A percentile compares a stretch with the other conserved stretches of the same genome.
These are phyloP conservation scores for Ocimum tenuiflorum DNA, from an alignment of 257 asterid species.

Conservation along the genomic window DNA sequence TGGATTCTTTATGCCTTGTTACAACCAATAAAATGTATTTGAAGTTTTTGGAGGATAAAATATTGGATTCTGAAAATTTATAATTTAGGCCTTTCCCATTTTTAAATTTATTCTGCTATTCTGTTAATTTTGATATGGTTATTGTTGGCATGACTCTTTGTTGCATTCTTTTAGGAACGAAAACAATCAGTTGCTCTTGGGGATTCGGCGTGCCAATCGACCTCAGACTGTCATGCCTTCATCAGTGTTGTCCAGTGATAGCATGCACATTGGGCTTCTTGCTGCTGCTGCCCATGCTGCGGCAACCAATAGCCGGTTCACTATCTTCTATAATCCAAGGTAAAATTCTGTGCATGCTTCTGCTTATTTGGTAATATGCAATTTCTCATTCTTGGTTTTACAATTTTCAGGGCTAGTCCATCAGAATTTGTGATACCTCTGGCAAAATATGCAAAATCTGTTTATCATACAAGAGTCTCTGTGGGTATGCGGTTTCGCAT, in stretches of 20 bases:
- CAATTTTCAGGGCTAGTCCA: constrained; percentile 70
- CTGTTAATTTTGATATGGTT: neutral
- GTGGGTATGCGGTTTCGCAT: constrained; percentile 94
- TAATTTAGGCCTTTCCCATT: no score
- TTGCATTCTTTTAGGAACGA: constrained; percentile 53
- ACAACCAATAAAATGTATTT: no score
- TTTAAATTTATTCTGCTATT: neutral
- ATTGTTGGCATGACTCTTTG: neutral
- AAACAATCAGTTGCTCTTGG: constrained; percentile 73
- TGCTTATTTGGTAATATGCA: neutral
- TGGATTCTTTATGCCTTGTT: no score
- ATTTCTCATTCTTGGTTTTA: constrained; percentile 7
- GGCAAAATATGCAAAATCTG: constrained; percentile 81
- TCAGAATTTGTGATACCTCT: constrained; percentile 88
- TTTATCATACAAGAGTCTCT: constrained; percentile 74
- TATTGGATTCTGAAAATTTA: no score
- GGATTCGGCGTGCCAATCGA: constrained; percentile 83
- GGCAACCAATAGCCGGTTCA: constrained; percentile 83
- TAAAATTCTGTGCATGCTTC: constrained; percentile 20
- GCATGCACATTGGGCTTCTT: constrained; percentile 96
- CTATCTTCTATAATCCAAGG: constrained; percentile 88
- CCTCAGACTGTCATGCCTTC: constrained; percentile 90
- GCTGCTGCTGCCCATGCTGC: constrained; percentile 99
- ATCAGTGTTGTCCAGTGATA: constrained; percentile 82
- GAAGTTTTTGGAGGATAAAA: no score